Base-by-base conservation (phyloP, 805 yeast species). In the Yarrowia divulgata region DNA sequence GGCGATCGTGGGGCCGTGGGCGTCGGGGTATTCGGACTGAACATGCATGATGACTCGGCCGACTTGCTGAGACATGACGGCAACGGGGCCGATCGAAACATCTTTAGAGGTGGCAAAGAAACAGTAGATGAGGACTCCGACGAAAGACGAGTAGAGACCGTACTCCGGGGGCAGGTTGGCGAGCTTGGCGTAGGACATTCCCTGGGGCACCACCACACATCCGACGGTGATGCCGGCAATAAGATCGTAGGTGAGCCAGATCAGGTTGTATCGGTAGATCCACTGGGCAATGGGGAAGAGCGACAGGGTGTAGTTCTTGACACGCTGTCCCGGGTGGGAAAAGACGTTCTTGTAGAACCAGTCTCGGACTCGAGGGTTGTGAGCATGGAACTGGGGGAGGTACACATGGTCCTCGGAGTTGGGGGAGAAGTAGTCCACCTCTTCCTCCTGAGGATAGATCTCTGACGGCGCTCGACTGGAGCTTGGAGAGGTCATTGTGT, bases 81-180 rank as follows among this genome's bases (percentile, higher is more conserved):
- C 98, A 45, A 93, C 98, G 12, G 98, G 98, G 35, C 98, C 98
- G 74, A 93, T 93, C 71, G 96, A 90, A 46, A 93, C 97, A 82
- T 93, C 98, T 79, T 93, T 93, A 32, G 97, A 90, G 14, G 98
- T 93, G 14, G 98, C 98, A 79, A 93, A 93, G 74, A 93, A 85
- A 63, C 97, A 89, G 78, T 93, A 93, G 67, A 90, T 86, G 75
- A 92, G 85, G 13, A 93, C 97, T 76, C 98, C 98, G 58, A 93
- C 88, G 75, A 93, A 93, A 0, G 97, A 90, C 14, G 97, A 91
- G 79, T 93, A 93, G 58, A 93, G 84, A 63, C 98, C 98, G 74
- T 88, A 93, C 77, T 93, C 89, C 7, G 97, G 87, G 6, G 87
- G 82, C 71, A 93, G 83, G 6, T 90, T 88, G 7, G 98, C 98